These are phyloP conservation scores for Pneumocystis oryctolagi DNA, from an alignment of 1,139 yeast genomes.

Conservation along the genomic window DNA sequence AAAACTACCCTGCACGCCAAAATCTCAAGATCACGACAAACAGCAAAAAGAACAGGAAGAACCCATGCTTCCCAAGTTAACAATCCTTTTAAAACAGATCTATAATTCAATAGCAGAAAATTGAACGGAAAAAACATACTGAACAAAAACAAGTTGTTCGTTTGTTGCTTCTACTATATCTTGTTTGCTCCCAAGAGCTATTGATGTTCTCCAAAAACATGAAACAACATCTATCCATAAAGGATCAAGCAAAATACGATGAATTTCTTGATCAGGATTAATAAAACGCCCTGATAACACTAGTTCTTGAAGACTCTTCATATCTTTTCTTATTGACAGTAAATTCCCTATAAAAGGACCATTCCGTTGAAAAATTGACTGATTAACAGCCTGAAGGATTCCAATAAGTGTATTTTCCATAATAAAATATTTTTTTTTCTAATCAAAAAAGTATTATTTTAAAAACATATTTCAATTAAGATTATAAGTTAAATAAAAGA, in stretches of 20 bases:
- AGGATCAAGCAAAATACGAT: background rate
- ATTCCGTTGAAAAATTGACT: background rate
- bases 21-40: constrained; percentile 41
- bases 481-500: background rate
- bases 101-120: background rate
- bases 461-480: background rate
- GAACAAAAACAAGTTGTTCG: background rate
- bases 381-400: background rate
- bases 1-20: constrained; percentile 23
- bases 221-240: background rate
- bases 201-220: constrained; percentile 1
- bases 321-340: background rate
- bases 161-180: background rate
- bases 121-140: background rate
- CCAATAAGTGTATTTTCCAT: background rate
- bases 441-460: background rate
- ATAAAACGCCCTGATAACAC: background rate
- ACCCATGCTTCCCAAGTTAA: constrained; percentile 35
- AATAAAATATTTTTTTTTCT: background rate
- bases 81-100: background rate
- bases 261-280: background rate
- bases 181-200: background rate
- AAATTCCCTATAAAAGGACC: background rate
- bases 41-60: constrained; percentile 40
- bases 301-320: background rate